These are phyloP conservation scores for Ophiostoma populinum DNA, from an alignment of 2,329 filamentous ascomycete species.

Conservation along the genomic window DNA sequence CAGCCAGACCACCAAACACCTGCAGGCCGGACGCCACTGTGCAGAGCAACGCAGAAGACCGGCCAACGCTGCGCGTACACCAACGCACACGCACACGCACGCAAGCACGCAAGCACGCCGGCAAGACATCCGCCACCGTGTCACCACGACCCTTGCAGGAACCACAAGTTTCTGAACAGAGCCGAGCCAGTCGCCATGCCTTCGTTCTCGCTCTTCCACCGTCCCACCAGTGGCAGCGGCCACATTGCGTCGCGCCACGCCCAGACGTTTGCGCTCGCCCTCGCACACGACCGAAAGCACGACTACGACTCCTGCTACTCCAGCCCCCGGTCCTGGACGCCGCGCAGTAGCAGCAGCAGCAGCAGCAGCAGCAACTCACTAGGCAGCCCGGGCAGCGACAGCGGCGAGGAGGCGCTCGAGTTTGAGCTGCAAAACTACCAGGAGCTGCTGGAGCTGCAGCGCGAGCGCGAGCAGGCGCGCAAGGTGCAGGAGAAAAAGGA, in stretches of 20 bases:
- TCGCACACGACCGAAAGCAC: neutral
- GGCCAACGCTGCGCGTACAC: too few species aligned
- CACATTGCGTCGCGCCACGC: neutral
- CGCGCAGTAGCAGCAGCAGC: neutral
- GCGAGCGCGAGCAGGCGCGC: neutral
- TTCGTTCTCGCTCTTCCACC: slow-evolving; percentile 1
- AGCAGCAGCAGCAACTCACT: neutral
- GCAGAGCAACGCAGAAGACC: too few species aligned
- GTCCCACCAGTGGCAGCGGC: neutral
- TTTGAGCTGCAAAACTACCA: slow-evolving; percentile 2
- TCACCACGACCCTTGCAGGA: too few species aligned
- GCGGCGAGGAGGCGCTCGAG: neutral
- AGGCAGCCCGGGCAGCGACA: neutral
- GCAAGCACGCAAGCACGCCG: too few species aligned
- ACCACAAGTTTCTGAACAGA: too few species aligned
- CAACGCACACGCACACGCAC: too few species aligned
- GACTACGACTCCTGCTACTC: neutral
- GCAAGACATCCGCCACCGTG: too few species aligned
- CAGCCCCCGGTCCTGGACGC: too few species aligned
- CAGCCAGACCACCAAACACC: too few species aligned
- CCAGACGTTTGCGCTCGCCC: neutral
- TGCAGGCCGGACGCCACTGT: too few species aligned
- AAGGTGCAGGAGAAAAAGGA: neutral
- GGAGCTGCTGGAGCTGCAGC: slow-evolving; percentile 2
- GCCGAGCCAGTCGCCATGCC: neutral